These are phyloP conservation scores for Tolypocladium ophioglossoides DNA, from an alignment of 2,329 filamentous ascomycete species.

Conservation along the genomic window DNA sequence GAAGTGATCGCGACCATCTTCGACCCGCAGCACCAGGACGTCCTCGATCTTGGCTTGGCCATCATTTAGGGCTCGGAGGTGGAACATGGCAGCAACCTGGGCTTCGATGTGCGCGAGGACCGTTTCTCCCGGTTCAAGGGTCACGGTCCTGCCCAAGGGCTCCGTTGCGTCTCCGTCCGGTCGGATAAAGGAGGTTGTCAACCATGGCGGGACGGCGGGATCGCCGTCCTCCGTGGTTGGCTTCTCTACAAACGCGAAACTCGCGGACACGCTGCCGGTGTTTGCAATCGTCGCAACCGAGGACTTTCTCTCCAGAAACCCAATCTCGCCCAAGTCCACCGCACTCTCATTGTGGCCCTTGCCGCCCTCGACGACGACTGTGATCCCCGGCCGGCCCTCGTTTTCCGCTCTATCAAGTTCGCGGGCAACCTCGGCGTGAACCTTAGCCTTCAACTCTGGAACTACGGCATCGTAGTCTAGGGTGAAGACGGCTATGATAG, in stretches of 20 bases:
- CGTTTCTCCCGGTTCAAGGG: slow-evolving; percentile 76
- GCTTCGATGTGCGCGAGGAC: slow-evolving; percentile 58
- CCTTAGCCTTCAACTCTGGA: slow-evolving; percentile 68
- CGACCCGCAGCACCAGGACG: slow-evolving; percentile 75
- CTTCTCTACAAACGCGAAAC: slow-evolving; percentile 68
- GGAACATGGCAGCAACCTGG: slow-evolving; percentile 50
- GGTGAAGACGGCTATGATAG: slow-evolving; percentile 71
- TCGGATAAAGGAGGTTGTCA: slow-evolving; percentile 53
- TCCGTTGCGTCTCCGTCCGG: slow-evolving; percentile 21
- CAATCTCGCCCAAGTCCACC: slow-evolving; percentile 69
- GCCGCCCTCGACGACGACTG: slow-evolving; percentile 62
- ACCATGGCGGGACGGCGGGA: slow-evolving; percentile 48
- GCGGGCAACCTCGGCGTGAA: slow-evolving; percentile 78
- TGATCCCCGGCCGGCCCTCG: slow-evolving; percentile 72
- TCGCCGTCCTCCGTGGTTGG: slow-evolving; percentile 39
- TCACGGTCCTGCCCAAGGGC: slow-evolving; percentile 40
- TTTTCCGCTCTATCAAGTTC: slow-evolving; percentile 89
- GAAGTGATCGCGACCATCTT: slow-evolving; percentile 82
- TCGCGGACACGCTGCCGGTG: slow-evolving; percentile 73
- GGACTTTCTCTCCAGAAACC: slow-evolving; percentile 55
- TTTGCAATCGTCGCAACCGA: slow-evolving; percentile 79
- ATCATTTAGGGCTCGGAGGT: slow-evolving; percentile 63
- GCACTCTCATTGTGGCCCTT: slow-evolving; percentile 36
- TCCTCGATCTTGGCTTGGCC: slow-evolving; percentile 62
- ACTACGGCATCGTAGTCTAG: slow-evolving; percentile 81